A percentile compares a stretch with the other conserved stretches of the same genome.
phyloP scores from a whole-genome alignment of 345 rosid genomes.

The Brassica incana region DNA sequence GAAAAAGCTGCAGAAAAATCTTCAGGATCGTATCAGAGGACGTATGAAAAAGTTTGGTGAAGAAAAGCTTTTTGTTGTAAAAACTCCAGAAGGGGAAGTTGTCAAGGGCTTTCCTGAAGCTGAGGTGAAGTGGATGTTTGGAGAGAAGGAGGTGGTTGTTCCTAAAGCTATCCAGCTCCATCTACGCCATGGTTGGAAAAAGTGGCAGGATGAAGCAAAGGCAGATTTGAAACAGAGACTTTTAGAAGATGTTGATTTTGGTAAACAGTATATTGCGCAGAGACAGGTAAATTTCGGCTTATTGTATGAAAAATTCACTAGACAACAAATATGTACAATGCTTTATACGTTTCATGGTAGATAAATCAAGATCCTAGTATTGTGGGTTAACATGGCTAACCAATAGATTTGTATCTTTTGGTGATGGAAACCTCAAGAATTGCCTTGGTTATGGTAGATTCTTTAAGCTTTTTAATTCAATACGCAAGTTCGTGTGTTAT shows the following conservation, averaged over 20 bases:
- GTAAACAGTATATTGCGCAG: conserved; percentile 67
- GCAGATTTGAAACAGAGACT: conserved; percentile 70
- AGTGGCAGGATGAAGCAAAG: conserved; percentile 90
- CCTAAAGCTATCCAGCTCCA: conserved; percentile 76
- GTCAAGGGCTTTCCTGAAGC: conserved; percentile 88
- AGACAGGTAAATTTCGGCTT: conserved; percentile 60
- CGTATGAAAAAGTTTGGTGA: conserved; percentile 71
- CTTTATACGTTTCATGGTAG: conserved; percentile 9
- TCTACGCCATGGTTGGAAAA: conserved; percentile 91
- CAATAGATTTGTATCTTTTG: conserved; percentile 1
- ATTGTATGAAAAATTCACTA: conserved; percentile 8
- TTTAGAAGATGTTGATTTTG: conserved; percentile 79
- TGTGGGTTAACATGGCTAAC: conserved; percentile 14
- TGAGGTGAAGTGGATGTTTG: conserved; percentile 94
- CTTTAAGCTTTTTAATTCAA: not conserved
- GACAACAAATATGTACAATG: not conserved
- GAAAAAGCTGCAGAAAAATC: conserved; percentile 66
- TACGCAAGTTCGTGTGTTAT: conserved; percentile 11
- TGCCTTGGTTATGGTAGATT: conserved; percentile 22
- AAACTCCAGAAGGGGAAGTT: conserved; percentile 71
- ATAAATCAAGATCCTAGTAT: conserved; percentile 9
- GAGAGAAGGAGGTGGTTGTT: conserved; percentile 80
- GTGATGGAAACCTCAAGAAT: conserved; percentile 13
- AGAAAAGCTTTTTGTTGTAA: conserved; percentile 65
- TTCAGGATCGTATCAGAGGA: conserved; percentile 64